A percentile compares a stretch with the other conserved stretches of the same genome.
phyloP scores from a whole-genome alignment of 768 basidiomycete species.

The Tulasnella sp. region DNA sequence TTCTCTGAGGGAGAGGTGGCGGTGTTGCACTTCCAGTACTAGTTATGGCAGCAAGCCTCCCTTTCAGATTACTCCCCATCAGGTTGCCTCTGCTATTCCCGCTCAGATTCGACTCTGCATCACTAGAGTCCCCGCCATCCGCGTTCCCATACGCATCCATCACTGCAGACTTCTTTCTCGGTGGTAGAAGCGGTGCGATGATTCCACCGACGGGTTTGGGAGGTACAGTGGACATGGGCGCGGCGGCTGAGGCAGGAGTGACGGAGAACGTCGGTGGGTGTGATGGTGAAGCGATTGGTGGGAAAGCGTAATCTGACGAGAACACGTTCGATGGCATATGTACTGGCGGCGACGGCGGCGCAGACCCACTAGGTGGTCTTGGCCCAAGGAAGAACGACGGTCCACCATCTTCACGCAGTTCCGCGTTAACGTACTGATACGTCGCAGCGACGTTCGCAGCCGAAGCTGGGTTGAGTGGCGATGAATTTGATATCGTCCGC shows the following conservation, averaged over 20 bases:
- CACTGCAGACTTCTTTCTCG: neutral
- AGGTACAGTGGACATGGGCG: neutral
- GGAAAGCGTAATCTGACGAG: neutral
- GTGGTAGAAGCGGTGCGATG: neutral
- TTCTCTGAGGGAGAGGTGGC: neutral
- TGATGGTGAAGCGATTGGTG: neutral
- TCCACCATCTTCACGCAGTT: neutral
- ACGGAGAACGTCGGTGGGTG: conserved; percentile 1
- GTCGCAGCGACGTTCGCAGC: conserved; percentile 2
- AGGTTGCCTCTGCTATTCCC: neutral
- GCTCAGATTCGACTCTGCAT: neutral
- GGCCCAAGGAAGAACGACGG: neutral
- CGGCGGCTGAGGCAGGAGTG: conserved; percentile 5
- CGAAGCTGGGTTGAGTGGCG: neutral
- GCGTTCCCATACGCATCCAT: neutral
- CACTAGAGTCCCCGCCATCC: neutral
- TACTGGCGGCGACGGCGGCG: neutral
- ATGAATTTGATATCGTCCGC: neutral
- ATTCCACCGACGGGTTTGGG: neutral
- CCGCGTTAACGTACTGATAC: conserved; percentile 13
- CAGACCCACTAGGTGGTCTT: neutral
- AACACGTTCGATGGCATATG: neutral
- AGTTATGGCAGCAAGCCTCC: neutral
- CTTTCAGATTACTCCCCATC: neutral
- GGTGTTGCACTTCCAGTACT: neutral